Base-by-base conservation (phyloP, 257 asterid species). In the Solanum ossicruentum region DNA sequence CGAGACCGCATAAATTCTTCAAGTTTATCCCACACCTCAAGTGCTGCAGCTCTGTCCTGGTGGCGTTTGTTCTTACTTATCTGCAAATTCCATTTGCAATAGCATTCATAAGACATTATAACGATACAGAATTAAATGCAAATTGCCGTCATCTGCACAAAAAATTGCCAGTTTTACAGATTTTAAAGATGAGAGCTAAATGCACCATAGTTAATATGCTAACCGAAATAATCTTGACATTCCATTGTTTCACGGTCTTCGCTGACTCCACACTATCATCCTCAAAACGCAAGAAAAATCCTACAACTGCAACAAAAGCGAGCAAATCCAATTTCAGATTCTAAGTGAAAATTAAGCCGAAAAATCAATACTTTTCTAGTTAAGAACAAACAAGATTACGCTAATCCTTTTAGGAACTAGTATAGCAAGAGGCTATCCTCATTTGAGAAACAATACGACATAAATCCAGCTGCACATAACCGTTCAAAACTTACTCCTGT, bases 251-350 rank as follows among this genome's bases (percentile, higher is more conserved):
- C 86, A 86, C 98, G 58, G 88, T 87, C 91, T 92, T 97, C 7
- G 99, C 98, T 47, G 98, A 97, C 88, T 97, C 99, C 87, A 97
- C 96, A 32, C 99, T 97, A 85, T 97, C 99, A 90, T 97, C 99
- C 93, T 95, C 99, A 83, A 97, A 97, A 11, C 99, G 98, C 90
- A 97, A 88, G 92, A 85, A 94, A 87, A 97, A 95, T n/a, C 99
- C 99, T 83, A 97, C 88, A 89, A 97, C 99, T 97, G 94, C 89
- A 72, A 82, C 82, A 83, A 52, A 89, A 54, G 26, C 65, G 71
- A 86, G 80, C 5, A 23, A 41, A 78, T 1, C 54, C 23, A 65
- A 84, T 81, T 66, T 56, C 39, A 54, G 36, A 51, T 77, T 77
- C 82, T 17, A 15, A 23, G 82, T 8, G 45, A 75, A 49, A 75